phyloP scores from a whole-genome alignment of 1,139 yeast genomes.

The Groenewaldozyma sp. region DNA sequence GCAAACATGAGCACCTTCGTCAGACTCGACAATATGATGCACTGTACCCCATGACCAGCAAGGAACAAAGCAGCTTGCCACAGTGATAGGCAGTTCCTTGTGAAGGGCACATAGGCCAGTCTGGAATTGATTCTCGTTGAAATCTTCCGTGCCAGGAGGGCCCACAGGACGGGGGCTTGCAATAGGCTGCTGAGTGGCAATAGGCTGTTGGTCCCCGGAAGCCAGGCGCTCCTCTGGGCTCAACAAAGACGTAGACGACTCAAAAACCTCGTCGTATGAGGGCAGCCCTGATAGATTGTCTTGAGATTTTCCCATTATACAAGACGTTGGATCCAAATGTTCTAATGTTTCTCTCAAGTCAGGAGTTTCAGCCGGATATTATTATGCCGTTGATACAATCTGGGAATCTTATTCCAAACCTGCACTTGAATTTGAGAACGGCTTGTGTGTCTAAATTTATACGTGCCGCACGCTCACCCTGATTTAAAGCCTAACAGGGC shows the following conservation, averaged over 20 bases:
- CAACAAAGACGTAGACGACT: neutral
- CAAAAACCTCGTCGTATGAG: slow-evolving; percentile 3
- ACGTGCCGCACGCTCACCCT: no score
- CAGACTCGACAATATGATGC: slow-evolving; percentile 3
- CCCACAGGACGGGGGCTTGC: no score
- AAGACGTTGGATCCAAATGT: no score
- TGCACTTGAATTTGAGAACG: no score
- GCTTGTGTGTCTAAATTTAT: no score
- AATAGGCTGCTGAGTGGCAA: slow-evolving; percentile 1
- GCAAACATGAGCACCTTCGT: slow-evolving; percentile 4
- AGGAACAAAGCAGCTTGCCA: slow-evolving; percentile 9
- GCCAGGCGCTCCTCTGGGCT: slow-evolving; percentile 4
- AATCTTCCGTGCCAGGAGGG: neutral
- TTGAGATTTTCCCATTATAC: neutral
- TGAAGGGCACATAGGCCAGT: slow-evolving; percentile 15
- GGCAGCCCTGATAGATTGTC: neutral
- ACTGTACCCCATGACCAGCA: slow-evolving; percentile 15
- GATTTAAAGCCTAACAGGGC: no score
- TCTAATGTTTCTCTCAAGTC: no score
- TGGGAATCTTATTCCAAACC: no score
- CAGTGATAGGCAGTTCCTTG: slow-evolving; percentile 7
- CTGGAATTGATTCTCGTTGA: slow-evolving; percentile 8
- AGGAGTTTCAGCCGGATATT: no score
- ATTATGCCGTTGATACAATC: no score
- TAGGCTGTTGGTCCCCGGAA: slow-evolving; percentile 3